Evolutionary conservation across 345 rosid genomes (phyloP).

Genomic region (Camelina sativa): DNA sequence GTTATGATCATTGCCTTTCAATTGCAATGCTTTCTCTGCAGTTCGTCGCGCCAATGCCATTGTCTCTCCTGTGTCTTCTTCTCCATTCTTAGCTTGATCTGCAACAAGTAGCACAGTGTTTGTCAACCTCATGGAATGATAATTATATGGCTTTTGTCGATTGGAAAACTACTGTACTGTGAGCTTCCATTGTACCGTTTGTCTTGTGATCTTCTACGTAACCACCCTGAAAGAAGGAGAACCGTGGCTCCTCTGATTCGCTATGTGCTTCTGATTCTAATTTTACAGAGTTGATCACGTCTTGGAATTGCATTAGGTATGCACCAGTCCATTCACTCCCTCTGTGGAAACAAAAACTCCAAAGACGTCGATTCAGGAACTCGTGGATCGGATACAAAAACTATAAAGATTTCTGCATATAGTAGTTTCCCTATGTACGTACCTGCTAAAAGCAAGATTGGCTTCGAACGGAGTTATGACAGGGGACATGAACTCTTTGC

Average conservation of each 20-base stretch:
- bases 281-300: conserved; percentile 58
- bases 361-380: conserved; percentile 16
- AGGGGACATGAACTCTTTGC: conserved; percentile 89
- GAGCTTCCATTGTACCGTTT: conserved; percentile 23
- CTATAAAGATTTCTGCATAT: not conserved
- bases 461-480: conserved; percentile 96
- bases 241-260: conserved; percentile 74
- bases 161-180: not conserved
- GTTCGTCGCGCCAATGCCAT: conserved; percentile 66
- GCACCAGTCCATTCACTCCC: conserved; percentile 93
- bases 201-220: conserved; percentile 57
- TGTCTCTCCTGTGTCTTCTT: conserved; percentile 49
- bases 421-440: conserved; percentile 12
- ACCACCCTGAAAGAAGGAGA: conserved; percentile 82
- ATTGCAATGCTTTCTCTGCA: conserved; percentile 68
- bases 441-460: conserved; percentile 87
- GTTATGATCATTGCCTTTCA: conserved; percentile 51
- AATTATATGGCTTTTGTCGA: not conserved
- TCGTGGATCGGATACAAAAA: conserved; percentile 6
- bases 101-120: conserved; percentile 30
- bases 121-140: conserved; percentile 19
- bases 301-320: conserved; percentile 76
- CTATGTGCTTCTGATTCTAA: conserved; percentile 36
- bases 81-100: conserved; percentile 40
- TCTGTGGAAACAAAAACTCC: conserved; percentile 50